Evolutionary conservation across 2,329 filamentous ascomycete species (phyloP).

Genomic region (Chrysosporium keratinophilum): DNA sequence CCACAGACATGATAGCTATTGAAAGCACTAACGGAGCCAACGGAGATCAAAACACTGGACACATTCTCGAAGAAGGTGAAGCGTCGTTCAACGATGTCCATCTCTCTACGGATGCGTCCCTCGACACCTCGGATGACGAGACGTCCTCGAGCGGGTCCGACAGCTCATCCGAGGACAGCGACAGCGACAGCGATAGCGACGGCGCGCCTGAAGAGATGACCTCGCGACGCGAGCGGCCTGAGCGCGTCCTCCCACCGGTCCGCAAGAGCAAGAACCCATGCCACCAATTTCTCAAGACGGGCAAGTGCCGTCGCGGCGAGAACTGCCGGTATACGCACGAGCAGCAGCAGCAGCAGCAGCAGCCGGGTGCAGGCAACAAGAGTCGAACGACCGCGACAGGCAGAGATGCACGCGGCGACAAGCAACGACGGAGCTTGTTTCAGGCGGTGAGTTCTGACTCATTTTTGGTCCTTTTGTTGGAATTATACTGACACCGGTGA

Average conservation of each 20-base stretch:
- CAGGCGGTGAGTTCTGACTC: slow-evolving; percentile 30
- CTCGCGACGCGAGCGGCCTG: slow-evolving; percentile 32
- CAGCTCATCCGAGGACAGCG: slow-evolving; percentile 17
- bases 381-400: slow-evolving; percentile 20
- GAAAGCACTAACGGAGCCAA: background rate
- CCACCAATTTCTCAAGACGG: slow-evolving; percentile 33
- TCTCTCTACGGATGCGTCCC: too few relatives aligned
- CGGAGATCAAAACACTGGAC: background rate
- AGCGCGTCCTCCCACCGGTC: slow-evolving; percentile 31
- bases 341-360: background rate
- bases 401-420: slow-evolving; percentile 14
- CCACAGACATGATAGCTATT: background rate
- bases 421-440: slow-evolving; percentile 32
- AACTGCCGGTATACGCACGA: slow-evolving; percentile 37
- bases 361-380: slow-evolving; percentile 21
- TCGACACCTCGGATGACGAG: background rate
- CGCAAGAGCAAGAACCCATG: slow-evolving; percentile 26
- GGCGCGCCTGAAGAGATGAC: slow-evolving; percentile 35
- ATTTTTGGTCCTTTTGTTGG: slow-evolving; percentile 3
- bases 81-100: too few relatives aligned
- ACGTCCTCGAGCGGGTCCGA: slow-evolving; percentile 22
- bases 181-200: slow-evolving; percentile 6
- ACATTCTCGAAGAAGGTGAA: background rate
- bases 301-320: slow-evolving; percentile 34
- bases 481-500: slow-evolving; percentile 9